Evolutionary conservation across 2,329 filamentous ascomycete species (phyloP).

Genomic region (Cadophora gregata): DNA sequence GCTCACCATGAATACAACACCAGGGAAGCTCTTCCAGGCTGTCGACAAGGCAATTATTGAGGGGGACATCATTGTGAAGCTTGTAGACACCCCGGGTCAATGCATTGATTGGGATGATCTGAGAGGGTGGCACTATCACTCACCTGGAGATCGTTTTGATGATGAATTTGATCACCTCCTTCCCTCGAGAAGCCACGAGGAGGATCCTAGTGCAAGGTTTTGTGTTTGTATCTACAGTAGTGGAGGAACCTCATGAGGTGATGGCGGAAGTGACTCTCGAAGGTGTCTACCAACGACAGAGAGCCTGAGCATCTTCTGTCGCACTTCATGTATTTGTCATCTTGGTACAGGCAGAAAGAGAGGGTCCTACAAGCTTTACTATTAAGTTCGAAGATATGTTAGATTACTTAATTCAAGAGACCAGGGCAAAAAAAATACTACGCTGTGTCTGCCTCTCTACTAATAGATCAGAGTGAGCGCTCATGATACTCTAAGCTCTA

Average conservation of each 20-base stretch:
- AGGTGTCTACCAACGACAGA: not conserved
- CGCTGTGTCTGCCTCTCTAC: too few species aligned
- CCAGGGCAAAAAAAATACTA: too few species aligned
- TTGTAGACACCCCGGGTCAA: conserved; percentile 9
- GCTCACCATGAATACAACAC: not conserved
- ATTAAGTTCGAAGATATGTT: too few species aligned
- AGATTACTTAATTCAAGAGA: too few species aligned
- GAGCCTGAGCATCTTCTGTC: not conserved
- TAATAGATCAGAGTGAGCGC: too few species aligned
- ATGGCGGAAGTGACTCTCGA: not conserved
- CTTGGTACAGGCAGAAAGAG: too few species aligned
- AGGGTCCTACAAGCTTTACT: too few species aligned
- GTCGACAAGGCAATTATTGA: conserved; percentile 12
- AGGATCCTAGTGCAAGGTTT: not conserved
- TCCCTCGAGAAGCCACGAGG: not conserved
- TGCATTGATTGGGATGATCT: conserved; percentile 5
- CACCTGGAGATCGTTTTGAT: conserved; percentile 6
- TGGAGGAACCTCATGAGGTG: not conserved
- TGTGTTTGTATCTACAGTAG: not conserved
- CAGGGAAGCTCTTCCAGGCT: conserved; percentile 1
- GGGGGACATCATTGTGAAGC: conserved; percentile 8
- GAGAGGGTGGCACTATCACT: conserved; percentile 1
- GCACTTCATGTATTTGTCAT: too few species aligned
- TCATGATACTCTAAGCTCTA: too few species aligned
- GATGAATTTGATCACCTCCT: conserved; percentile 1